Evolutionary conservation across 2,329 filamentous ascomycete genomes (phyloP), one percentile per base, ranked within the genome.

Genomic region (Xylaria multiplex): DNA sequence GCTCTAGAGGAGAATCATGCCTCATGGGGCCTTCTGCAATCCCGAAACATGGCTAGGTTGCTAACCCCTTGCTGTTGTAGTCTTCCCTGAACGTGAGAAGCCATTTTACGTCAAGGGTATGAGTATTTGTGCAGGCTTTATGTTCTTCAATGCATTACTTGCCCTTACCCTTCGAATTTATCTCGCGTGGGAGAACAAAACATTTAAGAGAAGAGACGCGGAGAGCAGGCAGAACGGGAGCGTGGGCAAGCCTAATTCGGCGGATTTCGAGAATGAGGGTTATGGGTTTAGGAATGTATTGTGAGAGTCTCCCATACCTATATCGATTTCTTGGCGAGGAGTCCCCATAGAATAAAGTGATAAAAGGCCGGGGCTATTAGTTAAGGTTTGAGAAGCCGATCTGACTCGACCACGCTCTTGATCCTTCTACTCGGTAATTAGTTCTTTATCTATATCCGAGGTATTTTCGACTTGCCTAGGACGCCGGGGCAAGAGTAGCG

Each of bases 1-100:
- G 8, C n/a, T 30, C 7, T 11, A n/a, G 35, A 8, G 46, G 19
- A 37, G 6, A 19, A 37, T 8, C 11, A 40, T 54, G 40, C 54
- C 50, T 55, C 3, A 37, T 6, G 19, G 37, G 6, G 37, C 37
- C n/a, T 30, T 22, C 53, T 37, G 37, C 19, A 8, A 11, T 48
- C 32, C 32, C 13, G 30, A 49, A 24, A 59, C 45, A 40, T 50
- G 9, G 43, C 19, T 32, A 30, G 24, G 40, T 14, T 16, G 46
- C 63, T 65, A 11, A 65, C 55, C 7, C 22, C 6, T 11, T 2
- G 8, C 22, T 13, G 4, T 22, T 49, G 19, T 22, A 66, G 72
- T 91, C 8, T 92, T 90, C 69, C 89, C 88, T 0, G 72, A 76
- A 1, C 22, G 49, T 2, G 75, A 80, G 3, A 69, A 66, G 55